Evolutionary conservation across 1,284 basidiomycete genomes (phyloP).

Genomic region (Heliocybe sulcata): DNA sequence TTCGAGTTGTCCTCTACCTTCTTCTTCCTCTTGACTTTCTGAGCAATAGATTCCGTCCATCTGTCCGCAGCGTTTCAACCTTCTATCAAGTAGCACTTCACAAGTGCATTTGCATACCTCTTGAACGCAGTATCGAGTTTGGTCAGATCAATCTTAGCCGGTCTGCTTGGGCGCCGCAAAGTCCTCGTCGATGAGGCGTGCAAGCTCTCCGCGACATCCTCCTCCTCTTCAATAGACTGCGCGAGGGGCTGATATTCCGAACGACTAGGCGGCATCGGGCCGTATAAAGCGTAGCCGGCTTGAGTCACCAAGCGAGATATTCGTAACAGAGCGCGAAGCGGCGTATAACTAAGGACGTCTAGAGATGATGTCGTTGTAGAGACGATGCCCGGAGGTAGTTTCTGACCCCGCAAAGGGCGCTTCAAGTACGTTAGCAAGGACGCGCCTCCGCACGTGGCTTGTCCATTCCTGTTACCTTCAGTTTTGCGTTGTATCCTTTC

Average conservation of each 20-base stretch:
- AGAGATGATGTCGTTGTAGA: constrained; percentile 6
- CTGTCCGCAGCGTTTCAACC: constrained; percentile 24
- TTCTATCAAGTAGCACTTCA: neutral
- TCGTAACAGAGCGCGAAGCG: too few species aligned
- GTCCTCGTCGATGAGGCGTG: constrained; percentile 28
- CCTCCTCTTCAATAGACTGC: constrained; percentile 51
- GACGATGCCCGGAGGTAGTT: constrained; percentile 7
- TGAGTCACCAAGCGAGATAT: too few species aligned
- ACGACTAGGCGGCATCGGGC: constrained; percentile 35
- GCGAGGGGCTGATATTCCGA: constrained; percentile 64
- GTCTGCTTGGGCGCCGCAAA: constrained; percentile 38
- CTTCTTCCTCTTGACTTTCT: constrained; percentile 77
- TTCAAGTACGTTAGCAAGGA: too few species aligned
- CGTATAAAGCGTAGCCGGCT: too few species aligned
- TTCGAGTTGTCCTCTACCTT: constrained; percentile 56
- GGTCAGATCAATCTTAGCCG: constrained; percentile 65
- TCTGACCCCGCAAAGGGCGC: too few species aligned
- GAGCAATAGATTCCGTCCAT: constrained; percentile 81
- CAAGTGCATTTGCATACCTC: constrained; percentile 33
- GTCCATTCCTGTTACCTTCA: too few species aligned
- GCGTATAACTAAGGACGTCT: too few species aligned
- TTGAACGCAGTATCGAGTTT: constrained; percentile 80
- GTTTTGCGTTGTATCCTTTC: too few species aligned
- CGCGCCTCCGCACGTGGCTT: neutral
- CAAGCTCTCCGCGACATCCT: constrained; percentile 36